Percentiles rank a stretch among this genome's conserved stretches.
phyloP scores from a whole-genome alignment of 2,329 filamentous ascomycete species.

The Sphaceloma murrayae region DNA sequence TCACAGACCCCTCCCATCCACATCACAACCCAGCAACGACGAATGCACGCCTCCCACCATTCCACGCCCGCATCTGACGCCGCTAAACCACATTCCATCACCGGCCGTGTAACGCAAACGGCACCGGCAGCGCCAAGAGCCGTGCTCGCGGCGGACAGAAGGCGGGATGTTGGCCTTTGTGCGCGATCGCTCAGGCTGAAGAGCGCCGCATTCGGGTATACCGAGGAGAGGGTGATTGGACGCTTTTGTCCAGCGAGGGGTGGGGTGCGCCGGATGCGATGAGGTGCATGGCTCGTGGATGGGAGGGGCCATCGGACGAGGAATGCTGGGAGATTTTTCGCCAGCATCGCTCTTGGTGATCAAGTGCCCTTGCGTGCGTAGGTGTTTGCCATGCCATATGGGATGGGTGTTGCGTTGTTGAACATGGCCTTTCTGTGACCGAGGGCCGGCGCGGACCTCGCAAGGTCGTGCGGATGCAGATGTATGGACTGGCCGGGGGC shows the following conservation, averaged over 20 bases:
- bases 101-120: slow-evolving; percentile 9
- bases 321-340: slow-evolving; percentile 10
- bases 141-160: background rate
- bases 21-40: too few species aligned
- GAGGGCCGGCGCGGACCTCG: too few species aligned
- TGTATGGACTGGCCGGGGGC: too few species aligned
- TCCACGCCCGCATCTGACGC: background rate
- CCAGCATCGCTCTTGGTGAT: too few species aligned
- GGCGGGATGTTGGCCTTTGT: background rate
- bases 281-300: slow-evolving; percentile 7
- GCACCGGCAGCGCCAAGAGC: slow-evolving; percentile 1
- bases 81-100: slow-evolving; percentile 10
- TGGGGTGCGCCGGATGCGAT: slow-evolving; percentile 8
- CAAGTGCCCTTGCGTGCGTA: too few species aligned
- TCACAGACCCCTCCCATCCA: too few species aligned
- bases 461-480: too few species aligned
- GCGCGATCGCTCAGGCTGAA: too few species aligned
- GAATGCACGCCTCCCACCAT: slow-evolving; percentile 8
- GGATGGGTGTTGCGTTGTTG: too few species aligned
- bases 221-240: slow-evolving; percentile 12
- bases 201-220: slow-evolving; percentile 4
- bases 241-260: background rate
- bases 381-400: slow-evolving; percentile 10
- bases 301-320: too few species aligned
- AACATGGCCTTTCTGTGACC: too few species aligned